These are phyloP conservation scores for Backusella mclennaniae DNA, from an alignment of 192 early-diverging fungal species.

Conservation along the genomic window DNA sequence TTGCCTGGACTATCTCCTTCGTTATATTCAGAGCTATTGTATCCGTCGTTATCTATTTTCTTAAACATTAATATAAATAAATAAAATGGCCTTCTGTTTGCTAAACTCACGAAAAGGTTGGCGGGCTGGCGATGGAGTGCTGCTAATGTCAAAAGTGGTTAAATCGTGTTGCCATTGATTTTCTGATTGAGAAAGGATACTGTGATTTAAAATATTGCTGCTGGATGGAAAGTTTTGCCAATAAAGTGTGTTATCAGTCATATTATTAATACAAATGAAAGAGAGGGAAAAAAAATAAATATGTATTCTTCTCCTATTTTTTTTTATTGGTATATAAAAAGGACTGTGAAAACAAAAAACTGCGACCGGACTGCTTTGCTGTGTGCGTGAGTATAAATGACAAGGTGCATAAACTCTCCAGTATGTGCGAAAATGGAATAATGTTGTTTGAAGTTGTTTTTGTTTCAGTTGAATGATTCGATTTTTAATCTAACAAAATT, in stretches of 20 bases:
- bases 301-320: too few relatives aligned
- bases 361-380: background rate
- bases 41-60: background rate
- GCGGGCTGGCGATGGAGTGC: background rate
- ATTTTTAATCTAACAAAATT: background rate
- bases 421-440: background rate
- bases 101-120: background rate
- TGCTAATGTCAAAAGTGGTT: background rate
- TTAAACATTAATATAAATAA: background rate
- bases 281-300: too few relatives aligned
- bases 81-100: background rate
- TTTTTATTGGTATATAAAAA: background rate
- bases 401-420: background rate
- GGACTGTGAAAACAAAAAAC: background rate
- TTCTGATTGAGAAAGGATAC: background rate
- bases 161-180: background rate
- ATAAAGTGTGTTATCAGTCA: background rate
- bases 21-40: background rate
- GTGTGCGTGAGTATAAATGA: background rate
- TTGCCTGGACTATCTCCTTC: slow-evolving; percentile 5
- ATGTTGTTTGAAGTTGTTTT: background rate
- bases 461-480: background rate
- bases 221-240: background rate
- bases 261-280: background rate
- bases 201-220: background rate